Percentiles rank a stretch among this genome's conserved stretches.
Evolutionary conservation across 2,329 filamentous ascomycete genomes (phyloP).

Genomic region (Blastomyces silverae): DNA sequence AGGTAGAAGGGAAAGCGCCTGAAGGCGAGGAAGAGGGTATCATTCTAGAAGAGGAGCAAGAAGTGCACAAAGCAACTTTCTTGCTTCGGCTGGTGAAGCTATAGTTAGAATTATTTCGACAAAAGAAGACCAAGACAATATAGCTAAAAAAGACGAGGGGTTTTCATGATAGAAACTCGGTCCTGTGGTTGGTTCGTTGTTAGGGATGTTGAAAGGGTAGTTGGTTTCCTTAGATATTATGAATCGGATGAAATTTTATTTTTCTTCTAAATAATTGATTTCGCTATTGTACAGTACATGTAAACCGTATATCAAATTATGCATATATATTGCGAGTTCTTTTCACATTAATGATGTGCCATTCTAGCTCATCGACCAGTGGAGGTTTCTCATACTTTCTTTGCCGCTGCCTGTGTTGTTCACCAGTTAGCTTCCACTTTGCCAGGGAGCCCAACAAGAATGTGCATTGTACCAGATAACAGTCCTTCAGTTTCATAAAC

Average conservation of each 20-base stretch:
- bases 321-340: neutral
- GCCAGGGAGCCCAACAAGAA: neutral
- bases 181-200: neutral
- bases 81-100: constrained; percentile 68
- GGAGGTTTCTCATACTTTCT: constrained; percentile 32
- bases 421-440: constrained; percentile 10
- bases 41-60: constrained; percentile 76
- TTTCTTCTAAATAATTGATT: neutral
- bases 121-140: neutral
- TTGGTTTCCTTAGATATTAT: constrained; percentile 3
- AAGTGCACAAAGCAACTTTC: constrained; percentile 76
- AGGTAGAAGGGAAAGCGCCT: constrained; percentile 53
- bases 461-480: constrained; percentile 62
- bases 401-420: constrained; percentile 45
- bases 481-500: constrained; percentile 79
- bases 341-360: neutral
- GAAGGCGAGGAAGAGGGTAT: constrained; percentile 51
- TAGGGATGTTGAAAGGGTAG: neutral
- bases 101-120: constrained; percentile 37
- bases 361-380: neutral
- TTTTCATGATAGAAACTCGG: constrained; percentile 7
- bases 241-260: constrained; percentile 9
- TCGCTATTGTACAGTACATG: constrained; percentile 4
- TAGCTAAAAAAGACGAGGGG: no score
- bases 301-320: neutral